Conservation (phyloP, 805 yeast species). For the Candida piceae region DNA sequence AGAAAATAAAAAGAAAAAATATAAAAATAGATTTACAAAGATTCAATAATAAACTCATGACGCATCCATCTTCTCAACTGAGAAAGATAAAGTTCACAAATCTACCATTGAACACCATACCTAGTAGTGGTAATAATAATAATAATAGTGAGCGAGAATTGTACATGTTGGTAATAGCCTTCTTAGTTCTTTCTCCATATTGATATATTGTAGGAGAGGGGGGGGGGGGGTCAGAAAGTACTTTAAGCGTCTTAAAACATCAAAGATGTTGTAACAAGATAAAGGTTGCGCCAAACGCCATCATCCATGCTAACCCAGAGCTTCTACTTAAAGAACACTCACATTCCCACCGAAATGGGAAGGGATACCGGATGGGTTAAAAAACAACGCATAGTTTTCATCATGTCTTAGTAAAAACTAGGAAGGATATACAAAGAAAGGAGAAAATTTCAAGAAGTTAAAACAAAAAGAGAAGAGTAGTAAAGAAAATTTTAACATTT, state of each 20-base stretch:
- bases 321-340: constrained; percentile 12
- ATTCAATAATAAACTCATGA: background rate
- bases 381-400: constrained; percentile 53
- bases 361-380: constrained; percentile 32
- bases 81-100: background rate
- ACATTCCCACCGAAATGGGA: constrained; percentile 10
- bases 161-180: constrained; percentile 5
- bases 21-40: background rate
- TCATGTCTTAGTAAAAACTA: constrained; percentile 58
- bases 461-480: too few species aligned
- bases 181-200: too few species aligned
- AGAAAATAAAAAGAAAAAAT: background rate
- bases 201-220: too few species aligned
- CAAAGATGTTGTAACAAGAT: constrained; percentile 28
- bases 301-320: constrained; percentile 28
- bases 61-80: background rate
- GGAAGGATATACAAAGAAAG: constrained; percentile 52
- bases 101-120: too few species aligned
- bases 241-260: constrained; percentile 26
- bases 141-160: too few species aligned
- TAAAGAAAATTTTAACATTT: too few species aligned
- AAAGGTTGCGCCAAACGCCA: constrained; percentile 31
- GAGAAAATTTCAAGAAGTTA: constrained; percentile 6
- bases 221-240: constrained; percentile 31
- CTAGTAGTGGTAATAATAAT: too few species aligned